Evolutionary conservation across 2,329 filamentous ascomycete species (phyloP).

Genomic region (Cordyceps cicadae): DNA sequence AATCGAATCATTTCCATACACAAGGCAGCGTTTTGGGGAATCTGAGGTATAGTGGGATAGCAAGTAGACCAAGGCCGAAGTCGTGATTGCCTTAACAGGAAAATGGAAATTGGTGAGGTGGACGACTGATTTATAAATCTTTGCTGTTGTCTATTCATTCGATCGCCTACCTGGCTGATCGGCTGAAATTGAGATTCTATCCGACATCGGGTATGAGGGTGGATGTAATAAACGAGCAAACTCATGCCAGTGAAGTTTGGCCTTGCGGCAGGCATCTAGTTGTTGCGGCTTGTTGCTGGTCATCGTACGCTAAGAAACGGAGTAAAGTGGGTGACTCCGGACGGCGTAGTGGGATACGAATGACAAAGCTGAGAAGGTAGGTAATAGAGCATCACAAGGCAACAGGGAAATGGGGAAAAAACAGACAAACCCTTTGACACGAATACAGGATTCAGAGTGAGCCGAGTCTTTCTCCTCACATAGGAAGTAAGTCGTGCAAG

Average conservation of each 20-base stretch:
- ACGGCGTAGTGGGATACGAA: neutral
- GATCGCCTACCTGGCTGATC: neutral
- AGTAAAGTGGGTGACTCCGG: neutral
- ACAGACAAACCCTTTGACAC: neutral
- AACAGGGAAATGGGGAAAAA: neutral
- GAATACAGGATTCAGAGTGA: neutral
- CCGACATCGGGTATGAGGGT: constrained; percentile 1
- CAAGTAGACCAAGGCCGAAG: neutral
- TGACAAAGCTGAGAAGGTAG: no score
- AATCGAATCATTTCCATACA: neutral
- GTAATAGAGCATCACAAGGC: neutral
- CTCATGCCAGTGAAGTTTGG: no score
- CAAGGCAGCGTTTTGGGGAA: neutral
- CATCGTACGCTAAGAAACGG: no score
- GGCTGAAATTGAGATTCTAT: neutral
- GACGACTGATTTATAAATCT: neutral
- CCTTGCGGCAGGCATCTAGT: no score
- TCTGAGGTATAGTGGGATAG: neutral
- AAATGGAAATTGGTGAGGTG: no score
- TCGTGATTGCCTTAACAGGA: neutral
- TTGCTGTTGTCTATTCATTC: neutral
- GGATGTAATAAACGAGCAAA: no score
- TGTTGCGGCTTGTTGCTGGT: neutral
- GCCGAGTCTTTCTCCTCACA: no score
- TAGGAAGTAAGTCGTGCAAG: no score